Percentiles rank a stretch among this genome's conserved stretches.
Conservation (phyloP, 176 grass and related monocot species). For the Phoenix dactylifera region DNA sequence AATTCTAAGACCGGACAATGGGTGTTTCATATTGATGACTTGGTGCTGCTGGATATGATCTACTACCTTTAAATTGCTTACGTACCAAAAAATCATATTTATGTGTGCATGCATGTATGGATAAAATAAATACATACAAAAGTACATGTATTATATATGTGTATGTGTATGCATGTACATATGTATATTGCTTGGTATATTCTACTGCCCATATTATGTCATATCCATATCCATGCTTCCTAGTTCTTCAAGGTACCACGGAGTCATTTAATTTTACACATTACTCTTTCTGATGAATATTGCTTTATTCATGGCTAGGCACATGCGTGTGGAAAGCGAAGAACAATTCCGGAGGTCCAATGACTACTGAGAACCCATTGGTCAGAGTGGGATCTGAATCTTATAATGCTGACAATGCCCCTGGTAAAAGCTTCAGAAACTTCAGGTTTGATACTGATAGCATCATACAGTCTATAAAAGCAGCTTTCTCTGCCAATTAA, state of each 20-base stretch:
- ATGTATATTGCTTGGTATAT: too few species aligned
- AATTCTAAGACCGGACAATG: too few species aligned
- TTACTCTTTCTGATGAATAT: not conserved
- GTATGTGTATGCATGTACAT: too few species aligned
- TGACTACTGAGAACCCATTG: constrained; percentile 33
- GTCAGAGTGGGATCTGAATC: constrained; percentile 30
- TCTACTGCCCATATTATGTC: too few species aligned
- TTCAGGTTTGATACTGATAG: constrained; percentile 62
- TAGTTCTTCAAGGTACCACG: not conserved
- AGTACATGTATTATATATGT: too few species aligned
- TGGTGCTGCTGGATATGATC: too few species aligned
- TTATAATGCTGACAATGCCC: constrained; percentile 40
- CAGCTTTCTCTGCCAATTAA: constrained; percentile 43
- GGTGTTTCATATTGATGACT: too few species aligned
- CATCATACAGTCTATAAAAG: constrained; percentile 70
- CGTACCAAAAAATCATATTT: too few species aligned
- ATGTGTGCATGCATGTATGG: too few species aligned
- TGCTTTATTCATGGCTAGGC: constrained; percentile 14
- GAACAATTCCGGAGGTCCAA: constrained; percentile 24
- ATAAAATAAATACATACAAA: too few species aligned
- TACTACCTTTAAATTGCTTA: too few species aligned
- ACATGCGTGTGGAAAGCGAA: constrained; percentile 66
- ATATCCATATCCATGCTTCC: not conserved
- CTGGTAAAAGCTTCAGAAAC: constrained; percentile 80
- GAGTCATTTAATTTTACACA: not conserved